These are phyloP conservation scores for Alternaria novae-zelandiae DNA, from an alignment of 2,329 filamentous ascomycete species.

Conservation along the genomic window DNA sequence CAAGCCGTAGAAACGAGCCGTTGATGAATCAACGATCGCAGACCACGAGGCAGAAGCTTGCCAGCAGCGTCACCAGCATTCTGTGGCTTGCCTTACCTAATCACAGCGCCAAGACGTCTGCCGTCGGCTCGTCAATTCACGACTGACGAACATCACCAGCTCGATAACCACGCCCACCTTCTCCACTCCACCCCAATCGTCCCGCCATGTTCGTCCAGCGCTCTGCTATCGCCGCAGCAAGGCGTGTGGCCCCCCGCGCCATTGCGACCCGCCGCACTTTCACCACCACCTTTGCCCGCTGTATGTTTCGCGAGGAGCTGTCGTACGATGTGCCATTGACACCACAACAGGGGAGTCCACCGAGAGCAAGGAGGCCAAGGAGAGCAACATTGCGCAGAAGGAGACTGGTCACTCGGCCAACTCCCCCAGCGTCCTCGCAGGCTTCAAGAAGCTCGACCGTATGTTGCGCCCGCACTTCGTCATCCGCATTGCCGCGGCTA, in stretches of 20 bases:
- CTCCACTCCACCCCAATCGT: constrained; percentile 48
- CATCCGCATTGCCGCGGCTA: constrained; percentile 4
- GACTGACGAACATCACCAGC: constrained; percentile 29
- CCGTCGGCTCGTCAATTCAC: constrained; percentile 35
- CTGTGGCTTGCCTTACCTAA: constrained; percentile 19
- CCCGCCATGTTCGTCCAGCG: constrained; percentile 57
- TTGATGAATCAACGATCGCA: constrained; percentile 11
- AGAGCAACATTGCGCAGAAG: constrained; percentile 48
- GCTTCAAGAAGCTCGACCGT: constrained; percentile 56
- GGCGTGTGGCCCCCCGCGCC: constrained; percentile 53
- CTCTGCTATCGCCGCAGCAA: constrained; percentile 56
- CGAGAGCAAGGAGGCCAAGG: constrained; percentile 16
- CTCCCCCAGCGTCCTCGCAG: constrained; percentile 34
- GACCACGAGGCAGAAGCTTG: constrained; percentile 1
- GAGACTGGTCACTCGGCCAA: constrained; percentile 37
- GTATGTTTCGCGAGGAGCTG: constrained; percentile 49
- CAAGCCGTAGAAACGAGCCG: constrained; percentile 1
- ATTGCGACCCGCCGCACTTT: constrained; percentile 53
- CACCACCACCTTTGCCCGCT: constrained; percentile 54
- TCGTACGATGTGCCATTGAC: constrained; percentile 43
- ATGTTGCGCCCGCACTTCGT: constrained; percentile 26
- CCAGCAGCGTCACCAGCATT: not conserved
- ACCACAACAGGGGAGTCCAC: constrained; percentile 34
- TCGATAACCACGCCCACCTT: constrained; percentile 37
- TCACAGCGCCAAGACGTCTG: constrained; percentile 28